Percentiles rank a stretch among this genome's conserved stretches.
Evolutionary conservation across 176 grass and related monocot genomes (phyloP).

Genomic region (Elaeis guineensis): DNA sequence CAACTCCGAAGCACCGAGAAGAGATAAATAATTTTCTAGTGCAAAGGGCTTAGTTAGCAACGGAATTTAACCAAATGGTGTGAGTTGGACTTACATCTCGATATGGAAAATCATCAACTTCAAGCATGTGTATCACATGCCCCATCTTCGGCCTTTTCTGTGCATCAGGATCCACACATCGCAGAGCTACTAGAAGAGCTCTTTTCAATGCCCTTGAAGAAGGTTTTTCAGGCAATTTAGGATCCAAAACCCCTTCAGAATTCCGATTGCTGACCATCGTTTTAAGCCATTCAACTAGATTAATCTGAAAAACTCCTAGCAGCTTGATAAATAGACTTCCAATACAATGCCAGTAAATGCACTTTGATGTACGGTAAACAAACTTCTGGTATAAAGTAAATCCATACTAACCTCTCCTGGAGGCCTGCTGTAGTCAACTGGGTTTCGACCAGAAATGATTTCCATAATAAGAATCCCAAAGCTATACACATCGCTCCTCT

Average conservation of each 20-base stretch:
- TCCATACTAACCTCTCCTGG: slow-evolving; percentile 51
- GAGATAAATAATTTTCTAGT: too few relatives aligned
- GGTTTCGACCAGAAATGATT: slow-evolving; percentile 78
- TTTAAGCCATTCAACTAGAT: slow-evolving; percentile 95
- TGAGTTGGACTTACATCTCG: slow-evolving; percentile 54
- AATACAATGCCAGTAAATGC: too few relatives aligned
- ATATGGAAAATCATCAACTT: slow-evolving; percentile 90
- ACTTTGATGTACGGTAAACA: too few relatives aligned
- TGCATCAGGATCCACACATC: slow-evolving; percentile 88
- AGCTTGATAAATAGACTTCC: too few relatives aligned
- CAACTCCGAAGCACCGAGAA: too few relatives aligned
- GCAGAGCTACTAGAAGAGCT: slow-evolving; percentile 69
- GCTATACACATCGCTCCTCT: slow-evolving; percentile 96
- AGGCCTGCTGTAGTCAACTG: slow-evolving; percentile 74
- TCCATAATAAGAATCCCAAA: slow-evolving; percentile 96
- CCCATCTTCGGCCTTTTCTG: slow-evolving; percentile 97
- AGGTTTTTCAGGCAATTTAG: slow-evolving; percentile 71
- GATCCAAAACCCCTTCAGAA: slow-evolving; percentile 68
- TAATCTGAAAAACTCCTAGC: slow-evolving; percentile 39
- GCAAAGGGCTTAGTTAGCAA: too few relatives aligned
- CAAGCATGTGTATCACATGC: slow-evolving; percentile 95
- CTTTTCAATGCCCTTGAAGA: slow-evolving; percentile 75
- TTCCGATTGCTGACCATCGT: slow-evolving; percentile 75
- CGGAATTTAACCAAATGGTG: too few relatives aligned
- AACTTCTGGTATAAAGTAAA: too few relatives aligned